Evolutionary conservation across 2,329 filamentous ascomycete species (phyloP).

Genomic region (Cladophialophora exuberans): DNA sequence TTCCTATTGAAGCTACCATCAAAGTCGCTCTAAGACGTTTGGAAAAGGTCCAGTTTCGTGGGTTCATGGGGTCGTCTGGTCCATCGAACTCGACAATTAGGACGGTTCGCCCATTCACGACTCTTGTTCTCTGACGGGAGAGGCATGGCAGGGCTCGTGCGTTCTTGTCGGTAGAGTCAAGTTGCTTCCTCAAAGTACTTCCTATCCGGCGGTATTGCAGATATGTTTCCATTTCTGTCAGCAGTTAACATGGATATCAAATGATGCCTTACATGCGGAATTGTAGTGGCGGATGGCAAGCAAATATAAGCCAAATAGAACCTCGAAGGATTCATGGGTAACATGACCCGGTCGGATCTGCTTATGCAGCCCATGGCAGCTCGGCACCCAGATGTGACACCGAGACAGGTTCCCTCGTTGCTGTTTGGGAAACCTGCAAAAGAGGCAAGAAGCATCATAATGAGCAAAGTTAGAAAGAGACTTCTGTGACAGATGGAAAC

Average conservation of each 20-base stretch:
- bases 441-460: background rate
- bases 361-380: background rate
- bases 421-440: background rate
- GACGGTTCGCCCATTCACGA: slow-evolving; percentile 30
- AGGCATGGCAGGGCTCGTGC: slow-evolving; percentile 18
- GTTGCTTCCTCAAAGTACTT: slow-evolving; percentile 13
- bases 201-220: slow-evolving; percentile 26
- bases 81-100: slow-evolving; percentile 49
- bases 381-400: background rate
- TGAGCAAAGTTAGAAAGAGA: too few relatives aligned
- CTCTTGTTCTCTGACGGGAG: slow-evolving; percentile 15
- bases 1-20: slow-evolving; percentile 52
- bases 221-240: slow-evolving; percentile 20
- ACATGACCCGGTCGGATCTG: background rate
- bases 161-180: slow-evolving; percentile 12
- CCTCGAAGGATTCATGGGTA: background rate
- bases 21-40: slow-evolving; percentile 45
- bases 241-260: background rate
- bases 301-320: background rate
- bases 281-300: background rate
- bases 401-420: background rate
- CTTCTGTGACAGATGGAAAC: too few relatives aligned
- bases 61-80: slow-evolving; percentile 43
- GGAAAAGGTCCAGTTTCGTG: slow-evolving; percentile 42
- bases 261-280: background rate